Conservation (phyloP, 2,329 filamentous ascomycete genomes). For the Stagonosporopsis chrysanthemi region DNA sequence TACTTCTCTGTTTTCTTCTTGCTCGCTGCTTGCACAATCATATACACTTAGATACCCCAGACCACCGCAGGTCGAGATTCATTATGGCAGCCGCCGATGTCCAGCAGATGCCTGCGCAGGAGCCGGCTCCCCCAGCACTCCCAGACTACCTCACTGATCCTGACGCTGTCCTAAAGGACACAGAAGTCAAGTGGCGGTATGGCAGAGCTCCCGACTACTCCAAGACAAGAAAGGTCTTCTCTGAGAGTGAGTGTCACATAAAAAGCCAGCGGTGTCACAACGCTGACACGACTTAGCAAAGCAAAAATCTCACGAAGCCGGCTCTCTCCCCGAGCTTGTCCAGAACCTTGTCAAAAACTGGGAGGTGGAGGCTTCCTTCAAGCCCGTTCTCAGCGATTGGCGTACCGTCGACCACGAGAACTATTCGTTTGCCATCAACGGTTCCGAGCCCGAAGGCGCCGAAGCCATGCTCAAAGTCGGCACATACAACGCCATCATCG, state of each 20-base stretch:
- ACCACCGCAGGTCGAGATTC: conserved; percentile 8
- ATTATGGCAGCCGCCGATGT: conserved; percentile 41
- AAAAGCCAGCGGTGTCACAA: conserved; percentile 1
- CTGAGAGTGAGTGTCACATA: conserved; percentile 59
- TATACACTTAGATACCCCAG: background rate
- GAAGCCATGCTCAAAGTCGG: conserved; percentile 72
- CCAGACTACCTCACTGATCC: conserved; percentile 68
- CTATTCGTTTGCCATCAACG: conserved; percentile 71
- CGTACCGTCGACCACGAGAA: conserved; percentile 67
- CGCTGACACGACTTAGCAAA: conserved; percentile 58
- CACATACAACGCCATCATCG: conserved; percentile 73
- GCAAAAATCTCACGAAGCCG: conserved; percentile 61
- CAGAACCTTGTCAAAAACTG: conserved; percentile 77
- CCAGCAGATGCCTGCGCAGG: conserved; percentile 29
- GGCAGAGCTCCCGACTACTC: conserved; percentile 68
- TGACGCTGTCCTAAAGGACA: conserved; percentile 65
- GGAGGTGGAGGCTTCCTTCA: conserved; percentile 76
- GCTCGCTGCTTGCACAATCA: background rate
- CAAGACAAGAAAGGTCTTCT: conserved; percentile 67
- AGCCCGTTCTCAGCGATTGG: conserved; percentile 68
- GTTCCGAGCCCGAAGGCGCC: conserved; percentile 62
- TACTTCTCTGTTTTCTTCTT: background rate
- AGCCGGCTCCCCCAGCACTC: conserved; percentile 49
- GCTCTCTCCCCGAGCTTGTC: conserved; percentile 66
- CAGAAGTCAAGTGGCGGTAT: conserved; percentile 65